phyloP scores from a whole-genome alignment of 2,329 filamentous ascomycete genomes.

The Fusarium tuaranense region DNA sequence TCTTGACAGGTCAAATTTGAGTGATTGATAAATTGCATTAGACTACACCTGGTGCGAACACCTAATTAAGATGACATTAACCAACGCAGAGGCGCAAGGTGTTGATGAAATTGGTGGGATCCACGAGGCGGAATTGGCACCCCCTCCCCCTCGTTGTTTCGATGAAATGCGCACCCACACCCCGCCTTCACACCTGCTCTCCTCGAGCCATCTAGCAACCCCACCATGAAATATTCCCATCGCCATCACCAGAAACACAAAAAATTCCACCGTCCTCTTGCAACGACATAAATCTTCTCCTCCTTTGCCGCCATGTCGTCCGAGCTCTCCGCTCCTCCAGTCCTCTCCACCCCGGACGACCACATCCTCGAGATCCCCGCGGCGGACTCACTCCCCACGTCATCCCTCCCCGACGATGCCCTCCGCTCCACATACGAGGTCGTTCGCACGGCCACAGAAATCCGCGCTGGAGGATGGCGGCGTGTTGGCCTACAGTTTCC shows the following conservation, averaged over 20 bases:
- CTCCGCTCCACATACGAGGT: slow-evolving; percentile 87
- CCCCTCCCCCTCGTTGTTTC: neutral
- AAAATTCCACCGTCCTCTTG: slow-evolving; percentile 1
- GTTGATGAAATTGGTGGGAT: neutral
- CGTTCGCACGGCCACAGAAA: slow-evolving; percentile 79
- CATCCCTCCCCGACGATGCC: slow-evolving; percentile 70
- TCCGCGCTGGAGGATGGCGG: slow-evolving; percentile 77
- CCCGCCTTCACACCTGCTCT: slow-evolving; percentile 47
- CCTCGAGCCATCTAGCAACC: slow-evolving; percentile 23
- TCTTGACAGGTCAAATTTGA: neutral
- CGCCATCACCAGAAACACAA: slow-evolving; percentile 11
- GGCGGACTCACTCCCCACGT: slow-evolving; percentile 47
- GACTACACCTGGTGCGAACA: neutral
- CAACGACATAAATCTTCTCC: slow-evolving; percentile 1
- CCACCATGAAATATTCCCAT: slow-evolving; percentile 38
- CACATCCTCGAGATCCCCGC: slow-evolving; percentile 66
- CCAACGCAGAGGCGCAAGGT: neutral
- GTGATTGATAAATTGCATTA: too few relatives aligned
- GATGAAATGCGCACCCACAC: slow-evolving; percentile 37
- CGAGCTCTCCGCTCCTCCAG: slow-evolving; percentile 65
- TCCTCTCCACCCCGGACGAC: slow-evolving; percentile 74
- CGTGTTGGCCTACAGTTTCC: slow-evolving; percentile 95
- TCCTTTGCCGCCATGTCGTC: slow-evolving; percentile 53
- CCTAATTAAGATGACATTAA: neutral
- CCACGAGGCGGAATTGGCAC: slow-evolving; percentile 8